Conservation (phyloP, 2,329 filamentous ascomycete species). For the Microsporum audouinii region DNA sequence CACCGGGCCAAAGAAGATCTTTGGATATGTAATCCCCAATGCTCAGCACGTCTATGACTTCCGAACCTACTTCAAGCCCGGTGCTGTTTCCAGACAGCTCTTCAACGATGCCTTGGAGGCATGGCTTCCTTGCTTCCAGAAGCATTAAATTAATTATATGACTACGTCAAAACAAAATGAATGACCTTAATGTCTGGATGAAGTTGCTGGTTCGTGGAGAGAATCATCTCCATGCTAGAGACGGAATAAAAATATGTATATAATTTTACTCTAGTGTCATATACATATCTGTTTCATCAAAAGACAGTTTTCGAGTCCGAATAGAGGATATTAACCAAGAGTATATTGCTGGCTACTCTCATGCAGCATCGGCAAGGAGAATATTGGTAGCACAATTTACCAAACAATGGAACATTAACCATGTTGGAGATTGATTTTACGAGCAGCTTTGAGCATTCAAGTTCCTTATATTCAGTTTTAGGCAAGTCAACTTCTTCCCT, state of each 20-base stretch:
- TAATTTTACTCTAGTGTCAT: background rate
- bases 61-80: slow-evolving; percentile 23
- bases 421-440: background rate
- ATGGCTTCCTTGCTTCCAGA: slow-evolving; percentile 38
- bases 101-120: slow-evolving; percentile 34
- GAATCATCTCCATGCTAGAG: background rate
- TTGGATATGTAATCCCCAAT: slow-evolving; percentile 38
- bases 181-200: background rate
- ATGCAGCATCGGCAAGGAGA: too few species aligned
- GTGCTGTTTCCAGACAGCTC: slow-evolving; percentile 24
- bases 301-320: too few species aligned
- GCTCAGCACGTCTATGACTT: slow-evolving; percentile 43
- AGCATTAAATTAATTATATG: background rate
- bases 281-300: background rate
- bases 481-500: background rate
- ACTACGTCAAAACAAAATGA: background rate
- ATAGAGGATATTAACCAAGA: too few species aligned
- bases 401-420: background rate
- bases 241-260: background rate
- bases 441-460: background rate
- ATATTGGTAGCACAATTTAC: background rate
- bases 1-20: slow-evolving; percentile 30
- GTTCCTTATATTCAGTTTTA: background rate
- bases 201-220: background rate
- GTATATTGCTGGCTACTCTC: too few species aligned